phyloP scores from a whole-genome alignment of 345 rosid genomes.

The Brassica nigra region DNA sequence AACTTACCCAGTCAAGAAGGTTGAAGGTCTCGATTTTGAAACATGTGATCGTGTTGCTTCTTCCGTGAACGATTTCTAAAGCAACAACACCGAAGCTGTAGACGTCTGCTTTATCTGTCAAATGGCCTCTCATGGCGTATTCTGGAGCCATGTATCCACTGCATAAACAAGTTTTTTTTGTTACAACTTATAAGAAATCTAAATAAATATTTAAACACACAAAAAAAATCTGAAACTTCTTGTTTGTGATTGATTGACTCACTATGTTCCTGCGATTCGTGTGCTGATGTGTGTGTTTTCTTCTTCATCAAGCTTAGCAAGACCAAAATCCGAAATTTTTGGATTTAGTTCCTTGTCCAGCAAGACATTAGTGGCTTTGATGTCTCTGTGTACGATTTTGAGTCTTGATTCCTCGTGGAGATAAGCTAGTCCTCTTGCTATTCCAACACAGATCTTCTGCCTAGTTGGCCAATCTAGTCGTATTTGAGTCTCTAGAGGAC shows the following conservation, averaged over 20 bases:
- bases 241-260: slow-evolving; percentile 8
- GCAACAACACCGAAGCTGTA: slow-evolving; percentile 53
- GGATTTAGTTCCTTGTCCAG: slow-evolving; percentile 45
- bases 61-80: slow-evolving; percentile 51
- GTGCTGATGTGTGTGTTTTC: slow-evolving; percentile 45
- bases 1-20: slow-evolving; percentile 54
- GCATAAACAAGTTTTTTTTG: neutral
- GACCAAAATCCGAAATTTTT: slow-evolving; percentile 53
- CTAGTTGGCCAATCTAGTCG: slow-evolving; percentile 47
- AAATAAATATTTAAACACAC: too few relatives aligned
- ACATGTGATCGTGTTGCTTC: slow-evolving; percentile 43
- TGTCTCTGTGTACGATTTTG: neutral
- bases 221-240: neutral
- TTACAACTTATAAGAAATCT: slow-evolving; percentile 31
- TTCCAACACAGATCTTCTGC: slow-evolving; percentile 49
- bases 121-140: slow-evolving; percentile 53
- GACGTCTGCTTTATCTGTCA: slow-evolving; percentile 51
- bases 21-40: slow-evolving; percentile 40
- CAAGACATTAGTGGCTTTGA: slow-evolving; percentile 31
- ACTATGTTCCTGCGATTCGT: slow-evolving; percentile 55
- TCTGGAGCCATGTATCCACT: slow-evolving; percentile 60
- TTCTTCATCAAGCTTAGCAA: slow-evolving; percentile 52
- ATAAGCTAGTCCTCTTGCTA: slow-evolving; percentile 53
- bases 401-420: slow-evolving; percentile 33
- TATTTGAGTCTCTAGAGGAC: slow-evolving; percentile 40